Percentiles rank a stretch among this genome's conserved stretches.
Conservation (phyloP, 78 protist genomes). For the Dictyostelium brefeldianum region DNA sequence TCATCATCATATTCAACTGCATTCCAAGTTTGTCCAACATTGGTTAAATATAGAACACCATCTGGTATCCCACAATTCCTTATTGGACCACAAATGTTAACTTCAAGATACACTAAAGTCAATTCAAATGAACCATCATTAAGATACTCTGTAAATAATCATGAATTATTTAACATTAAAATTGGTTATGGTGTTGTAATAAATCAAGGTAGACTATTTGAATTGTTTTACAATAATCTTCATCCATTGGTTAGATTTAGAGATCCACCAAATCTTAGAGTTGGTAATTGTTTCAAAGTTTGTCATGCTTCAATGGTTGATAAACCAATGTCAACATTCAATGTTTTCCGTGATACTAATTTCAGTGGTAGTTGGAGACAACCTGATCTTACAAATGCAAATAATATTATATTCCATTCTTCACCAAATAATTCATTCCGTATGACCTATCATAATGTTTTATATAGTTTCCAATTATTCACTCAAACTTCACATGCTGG, state of each 20-base stretch:
- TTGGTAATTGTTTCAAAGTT: background rate
- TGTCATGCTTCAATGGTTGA: background rate
- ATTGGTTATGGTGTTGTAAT: background rate
- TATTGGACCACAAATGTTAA: background rate
- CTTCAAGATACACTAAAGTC: background rate
- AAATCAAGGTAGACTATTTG: background rate
- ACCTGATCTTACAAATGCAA: background rate
- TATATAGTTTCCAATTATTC: background rate
- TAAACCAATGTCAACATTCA: background rate
- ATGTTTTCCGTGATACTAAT: background rate
- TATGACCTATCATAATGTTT: background rate
- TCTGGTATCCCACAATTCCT: slow-evolving; percentile 28
- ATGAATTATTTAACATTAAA: background rate
- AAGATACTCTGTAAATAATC: background rate
- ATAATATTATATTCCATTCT: background rate
- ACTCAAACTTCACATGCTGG: background rate
- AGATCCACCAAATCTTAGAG: background rate
- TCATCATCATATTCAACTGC: background rate
- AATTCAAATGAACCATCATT: background rate
- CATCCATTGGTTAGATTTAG: slow-evolving; percentile 60
- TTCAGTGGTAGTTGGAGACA: background rate
- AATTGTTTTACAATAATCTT: background rate
- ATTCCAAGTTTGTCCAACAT: background rate
- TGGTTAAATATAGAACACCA: background rate
- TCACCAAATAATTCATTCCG: background rate